Base-by-base conservation (phyloP, 2,329 filamentous ascomycete species). In the Pseudohalonectria lignicola region DNA sequence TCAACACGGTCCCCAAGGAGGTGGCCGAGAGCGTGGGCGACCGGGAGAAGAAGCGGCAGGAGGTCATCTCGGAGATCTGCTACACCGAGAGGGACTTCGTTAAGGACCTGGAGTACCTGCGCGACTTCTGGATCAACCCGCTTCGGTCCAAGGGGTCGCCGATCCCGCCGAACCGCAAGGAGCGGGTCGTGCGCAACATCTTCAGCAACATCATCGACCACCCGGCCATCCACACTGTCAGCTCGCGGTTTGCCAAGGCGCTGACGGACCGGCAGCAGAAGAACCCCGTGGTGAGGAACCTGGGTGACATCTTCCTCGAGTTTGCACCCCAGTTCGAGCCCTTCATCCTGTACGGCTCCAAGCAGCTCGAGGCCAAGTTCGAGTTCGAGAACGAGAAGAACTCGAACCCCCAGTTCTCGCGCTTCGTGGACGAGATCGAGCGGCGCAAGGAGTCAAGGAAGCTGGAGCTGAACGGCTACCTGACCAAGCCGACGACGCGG, bases 41-140 rank as follows among this genome's bases (percentile, higher is more conserved):
- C 48, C 77, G 76, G 47, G 92, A 98, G 60, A 93, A 94, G 77
- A 96, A 96, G 66, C 78, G 92, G 32, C 92, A 98, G 56, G 92
- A 98, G 55, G 85, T 98, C 49, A 95, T 98, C 43, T 95, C 90
- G 5, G 92, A 98, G 58, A 80, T 96, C 44, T 95, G 93, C 78
- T 98, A 98, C 63, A 98, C 92, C 0, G 92, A 98, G 59, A 78
- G 92, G 49, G 92, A 98, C 62, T 98, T 98, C 52, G 92, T 98
- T 55, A 98, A 98, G 66, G 92, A 98, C 60, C 68, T 98, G 51
- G 92, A 98, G 60, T 98, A 98, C 55, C 69, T 98, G 21, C 79
- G 92, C 44, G 92, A 98, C 64, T 98, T 96, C 67, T 98, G 92
- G 92, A 94, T 98, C 64, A 75, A 92, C 48, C 92, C 92, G 9